phyloP scores from a whole-genome alignment of 192 early-diverging fungal genomes.

The Coemansia sp. region DNA sequence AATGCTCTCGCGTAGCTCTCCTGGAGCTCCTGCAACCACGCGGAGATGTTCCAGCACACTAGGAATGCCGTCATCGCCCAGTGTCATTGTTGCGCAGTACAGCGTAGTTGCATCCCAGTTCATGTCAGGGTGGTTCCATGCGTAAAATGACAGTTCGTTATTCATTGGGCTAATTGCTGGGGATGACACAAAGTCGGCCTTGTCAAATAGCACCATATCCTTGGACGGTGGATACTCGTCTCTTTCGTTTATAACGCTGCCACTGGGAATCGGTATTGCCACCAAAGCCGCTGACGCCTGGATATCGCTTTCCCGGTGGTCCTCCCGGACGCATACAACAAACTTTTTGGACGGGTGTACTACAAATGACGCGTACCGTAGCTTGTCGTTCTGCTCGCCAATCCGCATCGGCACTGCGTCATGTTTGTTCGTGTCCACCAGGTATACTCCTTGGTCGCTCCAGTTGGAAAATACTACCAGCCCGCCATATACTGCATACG shows the following conservation, averaged over 20 bases:
- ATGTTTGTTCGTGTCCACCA: constrained; percentile 31
- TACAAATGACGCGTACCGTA: constrained; percentile 66
- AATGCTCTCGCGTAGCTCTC: constrained; percentile 25
- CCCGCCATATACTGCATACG: constrained; percentile 58
- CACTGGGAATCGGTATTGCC: constrained; percentile 44
- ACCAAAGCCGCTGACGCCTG: constrained; percentile 57
- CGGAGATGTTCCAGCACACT: background rate
- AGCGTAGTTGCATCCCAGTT: constrained; percentile 73
- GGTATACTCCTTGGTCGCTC: constrained; percentile 58
- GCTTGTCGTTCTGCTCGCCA: constrained; percentile 47
- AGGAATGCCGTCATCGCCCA: constrained; percentile 3
- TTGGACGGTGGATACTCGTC: background rate
- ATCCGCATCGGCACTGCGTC: constrained; percentile 35
- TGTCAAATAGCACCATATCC: constrained; percentile 53
- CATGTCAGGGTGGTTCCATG: constrained; percentile 78
- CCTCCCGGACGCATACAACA: constrained; percentile 68
- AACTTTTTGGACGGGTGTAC: constrained; percentile 60
- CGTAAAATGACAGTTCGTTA: constrained; percentile 59
- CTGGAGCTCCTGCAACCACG: constrained; percentile 43
- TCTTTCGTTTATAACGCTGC: constrained; percentile 10
- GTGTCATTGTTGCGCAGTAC: constrained; percentile 41
- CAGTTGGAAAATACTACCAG: constrained; percentile 66
- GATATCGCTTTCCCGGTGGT: constrained; percentile 61
- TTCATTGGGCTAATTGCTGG: constrained; percentile 59
- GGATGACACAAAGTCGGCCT: constrained; percentile 66